Conservation (phyloP, 208 protist genomes). For the Crithidia brevicula region DNA sequence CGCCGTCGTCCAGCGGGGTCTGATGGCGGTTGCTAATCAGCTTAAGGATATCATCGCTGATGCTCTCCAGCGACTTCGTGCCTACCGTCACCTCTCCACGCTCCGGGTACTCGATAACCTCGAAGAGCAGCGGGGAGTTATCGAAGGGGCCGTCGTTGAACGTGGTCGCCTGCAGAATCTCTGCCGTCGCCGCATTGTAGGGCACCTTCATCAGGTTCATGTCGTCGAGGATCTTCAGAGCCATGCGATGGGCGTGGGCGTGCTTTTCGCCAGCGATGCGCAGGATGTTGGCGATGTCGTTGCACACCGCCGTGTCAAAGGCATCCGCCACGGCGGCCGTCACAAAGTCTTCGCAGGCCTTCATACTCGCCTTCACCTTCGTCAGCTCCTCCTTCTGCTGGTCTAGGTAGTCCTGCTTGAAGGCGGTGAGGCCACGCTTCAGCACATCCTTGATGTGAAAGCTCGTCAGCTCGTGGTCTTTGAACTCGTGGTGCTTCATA, state of each 20-base stretch:
- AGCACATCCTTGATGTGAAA: conserved; percentile 92
- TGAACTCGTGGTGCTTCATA: conserved; percentile 55
- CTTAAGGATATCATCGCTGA: conserved; percentile 66
- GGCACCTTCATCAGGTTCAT: conserved; percentile 86
- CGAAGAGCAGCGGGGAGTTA: conserved; percentile 86
- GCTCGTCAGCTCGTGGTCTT: conserved; percentile 61
- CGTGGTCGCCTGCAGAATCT: conserved; percentile 66
- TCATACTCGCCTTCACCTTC: conserved; percentile 72
- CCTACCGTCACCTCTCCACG: conserved; percentile 83
- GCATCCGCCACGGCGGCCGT: conserved; percentile 48
- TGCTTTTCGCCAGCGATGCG: conserved; percentile 83
- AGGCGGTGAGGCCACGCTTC: conserved; percentile 85
- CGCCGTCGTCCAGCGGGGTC: conserved; percentile 82
- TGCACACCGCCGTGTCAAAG: conserved; percentile 80
- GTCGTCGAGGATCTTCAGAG: conserved; percentile 84
- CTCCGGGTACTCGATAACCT: conserved; percentile 90
- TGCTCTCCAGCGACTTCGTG: conserved; percentile 50
- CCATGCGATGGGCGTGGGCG: conserved; percentile 67
- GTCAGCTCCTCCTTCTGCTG: conserved; percentile 72
- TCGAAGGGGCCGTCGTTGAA: conserved; percentile 89
- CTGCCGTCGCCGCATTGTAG: conserved; percentile 71
- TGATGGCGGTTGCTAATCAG: conserved; percentile 87
- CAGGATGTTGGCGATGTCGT: conserved; percentile 89
- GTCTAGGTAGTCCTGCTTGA: conserved; percentile 90
- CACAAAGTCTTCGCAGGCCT: conserved; percentile 71